A percentile compares a stretch with the other conserved stretches of the same genome.
Evolutionary conservation across 2,329 filamentous ascomycete genomes (phyloP).

Genomic region (Fusarium albidum): DNA sequence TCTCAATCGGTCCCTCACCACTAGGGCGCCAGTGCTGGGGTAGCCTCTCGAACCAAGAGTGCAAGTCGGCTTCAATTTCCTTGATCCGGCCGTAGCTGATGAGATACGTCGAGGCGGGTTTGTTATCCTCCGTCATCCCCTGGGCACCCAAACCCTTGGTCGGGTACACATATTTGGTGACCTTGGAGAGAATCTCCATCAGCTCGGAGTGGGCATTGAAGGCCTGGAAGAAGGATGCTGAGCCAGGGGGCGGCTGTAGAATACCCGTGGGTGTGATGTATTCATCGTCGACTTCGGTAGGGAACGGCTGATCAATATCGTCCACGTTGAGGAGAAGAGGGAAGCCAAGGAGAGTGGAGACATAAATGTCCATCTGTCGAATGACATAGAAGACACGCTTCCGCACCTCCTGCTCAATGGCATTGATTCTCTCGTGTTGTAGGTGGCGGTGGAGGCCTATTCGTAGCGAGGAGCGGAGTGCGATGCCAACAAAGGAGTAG

Average conservation of each 20-base stretch:
- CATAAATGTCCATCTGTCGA: conserved; percentile 75
- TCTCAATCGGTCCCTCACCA: conserved; percentile 75
- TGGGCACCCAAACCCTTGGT: conserved; percentile 62
- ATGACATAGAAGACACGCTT: conserved; percentile 73
- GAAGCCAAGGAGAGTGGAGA: conserved; percentile 72
- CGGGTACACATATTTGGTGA: conserved; percentile 72
- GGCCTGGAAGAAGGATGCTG: conserved; percentile 68
- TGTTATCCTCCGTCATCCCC: conserved; percentile 52
- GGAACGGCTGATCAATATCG: conserved; percentile 72
- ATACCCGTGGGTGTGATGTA: conserved; percentile 69
- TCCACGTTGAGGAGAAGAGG: conserved; percentile 69
- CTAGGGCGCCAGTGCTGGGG: conserved; percentile 82
- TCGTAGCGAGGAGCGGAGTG: conserved; percentile 76
- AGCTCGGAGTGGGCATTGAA: conserved; percentile 72
- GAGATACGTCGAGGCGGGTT: conserved; percentile 61
- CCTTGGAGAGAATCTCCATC: conserved; percentile 70
- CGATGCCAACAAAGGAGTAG: conserved; percentile 82
- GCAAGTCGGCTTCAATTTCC: conserved; percentile 70
- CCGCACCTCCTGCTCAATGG: conserved; percentile 70
- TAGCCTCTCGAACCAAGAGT: conserved; percentile 70
- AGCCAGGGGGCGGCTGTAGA: conserved; percentile 61
- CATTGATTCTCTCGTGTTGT: conserved; percentile 67
- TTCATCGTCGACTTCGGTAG: conserved; percentile 72
- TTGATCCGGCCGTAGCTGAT: conserved; percentile 71
- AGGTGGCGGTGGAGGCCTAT: conserved; percentile 81